These are phyloP conservation scores for Microthlaspi erraticum DNA, from an alignment of 345 rosid genomes.

Conservation along the genomic window DNA sequence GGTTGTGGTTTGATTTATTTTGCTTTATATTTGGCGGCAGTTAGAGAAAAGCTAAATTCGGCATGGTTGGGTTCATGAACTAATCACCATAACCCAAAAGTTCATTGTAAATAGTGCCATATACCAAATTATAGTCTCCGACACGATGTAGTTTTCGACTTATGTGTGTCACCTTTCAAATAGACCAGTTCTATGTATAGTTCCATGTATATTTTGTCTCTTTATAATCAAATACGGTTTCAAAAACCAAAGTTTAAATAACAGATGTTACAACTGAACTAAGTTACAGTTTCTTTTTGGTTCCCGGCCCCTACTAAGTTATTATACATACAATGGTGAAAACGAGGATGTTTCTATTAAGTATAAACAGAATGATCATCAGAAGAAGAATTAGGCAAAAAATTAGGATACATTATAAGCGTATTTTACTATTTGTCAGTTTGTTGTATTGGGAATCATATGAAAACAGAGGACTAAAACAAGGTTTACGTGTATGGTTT, in stretches of 20 bases:
- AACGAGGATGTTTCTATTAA: neutral
- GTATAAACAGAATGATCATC: too few relatives aligned
- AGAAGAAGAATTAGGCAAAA: too few relatives aligned
- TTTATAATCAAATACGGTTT: neutral
- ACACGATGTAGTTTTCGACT: conserved; percentile 14
- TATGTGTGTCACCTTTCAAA: conserved; percentile 28
- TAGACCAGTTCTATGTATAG: conserved; percentile 15
- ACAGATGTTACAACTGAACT: too few relatives aligned
- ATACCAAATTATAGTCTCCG: conserved; percentile 35
- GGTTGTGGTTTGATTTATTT: conserved; percentile 22
- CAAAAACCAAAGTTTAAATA: too few relatives aligned
- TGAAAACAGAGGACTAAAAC: conserved; percentile 3
- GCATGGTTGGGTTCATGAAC: conserved; percentile 46
- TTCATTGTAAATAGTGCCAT: conserved; percentile 33
- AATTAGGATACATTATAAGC: too few relatives aligned
- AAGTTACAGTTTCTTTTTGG: too few relatives aligned
- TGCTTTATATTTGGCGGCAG: conserved; percentile 40
- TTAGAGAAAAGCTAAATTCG: conserved; percentile 38
- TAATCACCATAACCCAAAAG: conserved; percentile 33
- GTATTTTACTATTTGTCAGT: neutral
- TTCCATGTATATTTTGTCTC: neutral
- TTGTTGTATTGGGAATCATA: conserved; percentile 1
- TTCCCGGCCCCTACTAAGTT: too few relatives aligned
- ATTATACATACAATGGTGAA: too few relatives aligned
- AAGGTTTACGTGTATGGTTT: conserved; percentile 18